Evolutionary conservation across 73 alveolate species (phyloP), one percentile per base, ranked within the genome.

Genomic region (Uronychia setigera): DNA sequence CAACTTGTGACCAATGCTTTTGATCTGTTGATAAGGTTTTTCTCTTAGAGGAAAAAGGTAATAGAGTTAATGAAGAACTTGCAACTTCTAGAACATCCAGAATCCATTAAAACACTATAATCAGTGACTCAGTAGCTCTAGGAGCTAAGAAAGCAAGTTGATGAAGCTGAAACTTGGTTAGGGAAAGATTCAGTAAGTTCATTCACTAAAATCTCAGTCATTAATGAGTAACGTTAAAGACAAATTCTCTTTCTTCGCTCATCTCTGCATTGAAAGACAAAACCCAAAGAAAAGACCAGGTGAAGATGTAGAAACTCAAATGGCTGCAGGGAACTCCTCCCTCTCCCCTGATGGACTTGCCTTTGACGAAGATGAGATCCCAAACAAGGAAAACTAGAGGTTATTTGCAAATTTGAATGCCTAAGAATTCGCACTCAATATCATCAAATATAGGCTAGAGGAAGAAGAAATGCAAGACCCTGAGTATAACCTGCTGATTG

Each of bases 331-430:
- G 0, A 26, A n/a, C 19, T 1, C 67, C 67, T 11, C 5, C 67
- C 67, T 46, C 5, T 11, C n/a, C 19, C n/a, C 5, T 5, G 67
- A 46, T 19, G 67, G 67, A 5, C 5, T 46, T 19, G n/a, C 67
- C 67, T 46, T 46, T 19, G 67, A 46, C 19, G 67, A 46, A 5
- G 5, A 5, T 19, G 67, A 46, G 67, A 46, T n/a, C 0, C 78
- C 84, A 1, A 90, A 86, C 83, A 30, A 31, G 26, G 95, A 90
- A 77, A 90, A 90, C 74, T 80, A 90, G 79, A 58, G 95, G 34
- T 58, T 90, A 0, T 33, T 90, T 84, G 80, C 92, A 67, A 90
- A 85, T 59, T 74, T 90, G 58, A 80, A 84, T 32, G 58, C 77
- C 60, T 85, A 31, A 19, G 87, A 79, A 26, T 32, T 79, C 14